Percentiles rank a stretch among this genome's conserved stretches.
Evolutionary conservation across 495 filamentous ascomycete species (phyloP).

Genomic region (Trichodelitschia bisporula): DNA sequence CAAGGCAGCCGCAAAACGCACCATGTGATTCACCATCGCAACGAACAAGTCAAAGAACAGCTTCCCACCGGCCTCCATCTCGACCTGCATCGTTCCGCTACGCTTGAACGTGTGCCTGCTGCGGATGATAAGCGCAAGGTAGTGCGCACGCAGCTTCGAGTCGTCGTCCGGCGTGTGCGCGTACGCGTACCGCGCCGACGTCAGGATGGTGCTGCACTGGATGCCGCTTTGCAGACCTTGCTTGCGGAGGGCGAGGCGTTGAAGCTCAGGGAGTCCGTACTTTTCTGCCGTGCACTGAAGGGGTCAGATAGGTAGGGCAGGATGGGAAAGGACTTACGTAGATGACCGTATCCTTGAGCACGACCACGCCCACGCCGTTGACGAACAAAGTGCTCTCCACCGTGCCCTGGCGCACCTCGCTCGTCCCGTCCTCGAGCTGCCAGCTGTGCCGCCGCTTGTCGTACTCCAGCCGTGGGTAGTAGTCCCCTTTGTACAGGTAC

Average conservation of each 20-base stretch:
- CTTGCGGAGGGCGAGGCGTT: constrained; percentile 62
- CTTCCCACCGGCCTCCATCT: constrained; percentile 71
- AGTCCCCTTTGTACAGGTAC: constrained; percentile 87
- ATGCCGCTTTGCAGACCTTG: constrained; percentile 62
- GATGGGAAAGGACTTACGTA: constrained; percentile 28
- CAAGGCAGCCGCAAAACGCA: too few relatives aligned
- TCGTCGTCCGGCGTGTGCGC: constrained; percentile 71
- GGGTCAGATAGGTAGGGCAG: constrained; percentile 3
- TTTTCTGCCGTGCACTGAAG: constrained; percentile 46
- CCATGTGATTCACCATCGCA: constrained; percentile 75
- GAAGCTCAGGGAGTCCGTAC: constrained; percentile 59
- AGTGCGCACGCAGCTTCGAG: constrained; percentile 72
- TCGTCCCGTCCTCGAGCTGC: constrained; percentile 13
- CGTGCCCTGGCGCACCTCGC: neutral
- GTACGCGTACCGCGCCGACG: constrained; percentile 69
- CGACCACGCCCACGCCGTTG: constrained; percentile 28
- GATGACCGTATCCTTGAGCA: constrained; percentile 70
- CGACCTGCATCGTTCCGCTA: constrained; percentile 88
- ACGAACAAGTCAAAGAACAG: constrained; percentile 89
- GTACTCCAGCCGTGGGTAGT: constrained; percentile 31
- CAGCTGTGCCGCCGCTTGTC: constrained; percentile 17
- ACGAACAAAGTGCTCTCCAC: constrained; percentile 38
- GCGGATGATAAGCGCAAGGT: constrained; percentile 75
- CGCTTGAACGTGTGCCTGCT: constrained; percentile 68
- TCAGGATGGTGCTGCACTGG: constrained; percentile 58